Conservation (phyloP, 2,329 filamentous ascomycete genomes). For the Fusarium xylarioides region DNA sequence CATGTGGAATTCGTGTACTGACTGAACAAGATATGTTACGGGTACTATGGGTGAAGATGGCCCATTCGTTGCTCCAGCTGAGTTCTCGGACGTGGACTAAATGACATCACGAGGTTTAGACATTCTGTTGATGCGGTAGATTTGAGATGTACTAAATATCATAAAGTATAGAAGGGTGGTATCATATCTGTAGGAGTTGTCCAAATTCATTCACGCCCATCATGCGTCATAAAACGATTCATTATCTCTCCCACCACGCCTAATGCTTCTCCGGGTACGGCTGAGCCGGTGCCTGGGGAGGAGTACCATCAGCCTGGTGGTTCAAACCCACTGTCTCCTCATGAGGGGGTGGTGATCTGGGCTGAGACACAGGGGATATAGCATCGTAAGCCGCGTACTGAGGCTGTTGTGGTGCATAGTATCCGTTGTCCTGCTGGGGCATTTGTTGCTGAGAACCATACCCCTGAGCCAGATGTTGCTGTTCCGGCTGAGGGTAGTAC, state of each 20-base stretch:
- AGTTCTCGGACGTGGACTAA: constrained; percentile 49
- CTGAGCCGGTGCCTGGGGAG: constrained; percentile 23
- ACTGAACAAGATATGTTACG: constrained; percentile 52
- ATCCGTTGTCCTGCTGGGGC: neutral
- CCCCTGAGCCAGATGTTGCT: neutral
- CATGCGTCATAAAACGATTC: neutral
- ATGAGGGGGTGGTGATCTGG: constrained; percentile 37
- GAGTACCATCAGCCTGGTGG: constrained; percentile 45
- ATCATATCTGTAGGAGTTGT: constrained; percentile 22
- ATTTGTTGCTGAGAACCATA: neutral
- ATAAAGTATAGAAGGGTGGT: constrained; percentile 29
- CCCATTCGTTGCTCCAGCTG: constrained; percentile 49
- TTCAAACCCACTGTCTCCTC: constrained; percentile 45
- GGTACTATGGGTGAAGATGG: constrained; percentile 50
- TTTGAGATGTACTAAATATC: neutral
- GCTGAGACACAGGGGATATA: neutral
- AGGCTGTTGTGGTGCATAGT: neutral
- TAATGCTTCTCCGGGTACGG: constrained; percentile 40
- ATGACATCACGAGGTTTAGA: neutral
- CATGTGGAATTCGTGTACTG: neutral
- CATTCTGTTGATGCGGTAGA: neutral
- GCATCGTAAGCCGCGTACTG: neutral
- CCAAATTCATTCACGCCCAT: neutral
- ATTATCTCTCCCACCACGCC: neutral
- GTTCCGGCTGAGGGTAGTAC: neutral